These are phyloP conservation scores for Fusarium kyushuense DNA, from an alignment of 2,329 filamentous ascomycete genomes.

Conservation along the genomic window DNA sequence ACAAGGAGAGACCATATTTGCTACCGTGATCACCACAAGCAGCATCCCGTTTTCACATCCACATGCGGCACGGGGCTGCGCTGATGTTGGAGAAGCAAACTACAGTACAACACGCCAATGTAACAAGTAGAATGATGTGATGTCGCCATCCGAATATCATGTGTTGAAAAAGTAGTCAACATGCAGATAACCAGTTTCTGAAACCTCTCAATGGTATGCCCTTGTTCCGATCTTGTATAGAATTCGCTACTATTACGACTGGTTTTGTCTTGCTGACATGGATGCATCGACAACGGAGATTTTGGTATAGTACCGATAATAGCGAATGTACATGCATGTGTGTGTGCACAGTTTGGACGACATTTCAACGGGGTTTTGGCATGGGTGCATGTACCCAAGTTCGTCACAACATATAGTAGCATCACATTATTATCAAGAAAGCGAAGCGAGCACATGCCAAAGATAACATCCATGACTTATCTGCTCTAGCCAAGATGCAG, in stretches of 20 bases:
- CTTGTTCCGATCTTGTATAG: constrained; percentile 8
- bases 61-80: constrained; percentile 35
- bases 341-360: constrained; percentile 12
- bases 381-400: constrained; percentile 18
- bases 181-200: constrained; percentile 22
- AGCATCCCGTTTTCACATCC: constrained; percentile 27
- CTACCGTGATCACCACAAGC: constrained; percentile 43
- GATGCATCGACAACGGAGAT: constrained; percentile 2
- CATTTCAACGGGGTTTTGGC: constrained; percentile 10
- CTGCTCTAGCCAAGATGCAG: constrained; percentile 18
- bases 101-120: constrained; percentile 17
- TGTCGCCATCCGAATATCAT: constrained; percentile 20
- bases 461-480: constrained; percentile 26
- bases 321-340: background rate
- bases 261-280: constrained; percentile 8
- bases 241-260: constrained; percentile 14
- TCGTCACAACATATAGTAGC: constrained; percentile 32
- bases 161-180: constrained; percentile 3
- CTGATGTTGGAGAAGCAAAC: constrained; percentile 28
- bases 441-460: constrained; percentile 29
- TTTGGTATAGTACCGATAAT: constrained; percentile 11
- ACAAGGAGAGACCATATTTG: constrained; percentile 33
- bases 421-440: constrained; percentile 30
- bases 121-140: constrained; percentile 18
- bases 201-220: constrained; percentile 13